Evolutionary conservation across 1,139 yeast genomes (phyloP), one percentile per base, ranked within the genome.

Genomic region (Saccharomyces pastorianus): DNA sequence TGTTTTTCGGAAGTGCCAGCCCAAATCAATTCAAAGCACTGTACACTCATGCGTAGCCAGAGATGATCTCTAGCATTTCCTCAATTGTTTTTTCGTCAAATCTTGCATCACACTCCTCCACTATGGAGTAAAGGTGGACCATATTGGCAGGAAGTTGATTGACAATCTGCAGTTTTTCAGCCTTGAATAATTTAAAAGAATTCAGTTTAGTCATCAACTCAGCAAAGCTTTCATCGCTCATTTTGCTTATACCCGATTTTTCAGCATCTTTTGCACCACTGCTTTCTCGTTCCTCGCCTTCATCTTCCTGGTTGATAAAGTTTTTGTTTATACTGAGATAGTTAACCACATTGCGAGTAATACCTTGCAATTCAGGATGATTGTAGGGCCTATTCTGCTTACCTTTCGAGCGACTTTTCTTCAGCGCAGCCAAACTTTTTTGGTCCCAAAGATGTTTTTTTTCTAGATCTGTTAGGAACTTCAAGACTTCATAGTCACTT

Each of bases 81-180:
- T 81, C 79, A 54, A 86, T 77, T 55, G 82, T 78, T 1, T 81
- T 85, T 56, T 84, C 87, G 23, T 75, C 71, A 63, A 89, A 85
- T 60, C 98, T 76, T 60, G 81, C 84, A 61, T 91, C 98, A 69
- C 96, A 91, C 68, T 93, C 98, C 65, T 93, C 99, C 3, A 93
- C 83, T 47, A 91, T 74, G 0, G 93, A 77, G 68, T 83, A 89
- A 54, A 93, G 76, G 46, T 82, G 85, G 3, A 90, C 96, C 76
- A 88, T 73, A 2, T 90, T 81, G 50, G 85, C 74, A 0, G 98
- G 98, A 46, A 90, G 77, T 4, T 83, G 75, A 69, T 93, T 91
- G 56, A 90, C 78, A 41, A 93, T 81, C 70, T 91, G 97, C 46
- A 93, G 73, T 64, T 85, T 83, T 66, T 93, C 99, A 23, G 88